Conservation (phyloP, 352 stramenopile species). For the Pythium plurisporium region DNA sequence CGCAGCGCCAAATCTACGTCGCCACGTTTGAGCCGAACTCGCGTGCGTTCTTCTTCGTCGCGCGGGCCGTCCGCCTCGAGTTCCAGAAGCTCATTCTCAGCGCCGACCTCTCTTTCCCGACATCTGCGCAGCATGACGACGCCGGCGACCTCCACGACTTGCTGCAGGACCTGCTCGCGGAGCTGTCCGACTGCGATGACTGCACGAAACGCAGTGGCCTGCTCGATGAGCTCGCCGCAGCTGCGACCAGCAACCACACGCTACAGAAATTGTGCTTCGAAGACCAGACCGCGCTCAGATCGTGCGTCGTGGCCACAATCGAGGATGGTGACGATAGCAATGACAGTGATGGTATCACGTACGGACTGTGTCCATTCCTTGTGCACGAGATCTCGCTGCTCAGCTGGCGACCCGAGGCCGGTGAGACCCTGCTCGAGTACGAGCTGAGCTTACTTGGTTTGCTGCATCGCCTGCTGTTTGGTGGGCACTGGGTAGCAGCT, state of each 20-base stretch:
- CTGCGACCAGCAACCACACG: conserved; percentile 23
- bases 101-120: too few species aligned
- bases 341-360: too few species aligned
- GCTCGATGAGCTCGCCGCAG: conserved; percentile 43
- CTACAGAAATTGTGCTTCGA: conserved; percentile 52
- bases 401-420: too few species aligned
- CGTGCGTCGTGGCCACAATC: conserved; percentile 6
- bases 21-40: conserved; percentile 62
- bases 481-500: conserved; percentile 19
- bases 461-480: conserved; percentile 24
- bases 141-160: conserved; percentile 33
- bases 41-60: conserved; percentile 53
- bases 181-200: conserved; percentile 18
- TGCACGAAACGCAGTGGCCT: conserved; percentile 21
- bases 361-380: conserved; percentile 29
- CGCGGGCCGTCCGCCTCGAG: conserved; percentile 28
- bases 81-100: conserved; percentile 31
- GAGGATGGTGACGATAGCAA: too few species aligned
- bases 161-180: conserved; percentile 31
- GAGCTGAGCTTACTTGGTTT: conserved; percentile 19
- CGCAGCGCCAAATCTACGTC: conserved; percentile 24
- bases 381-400: conserved; percentile 27
- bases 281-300: conserved; percentile 27
- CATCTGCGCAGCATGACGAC: neutral
- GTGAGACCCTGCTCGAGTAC: conserved; percentile 22